A percentile compares a stretch with the other conserved stretches of the same genome.
These are phyloP conservation scores for Hanseniaspora lindneri DNA, from an alignment of 805 yeast species.

Conservation along the genomic window DNA sequence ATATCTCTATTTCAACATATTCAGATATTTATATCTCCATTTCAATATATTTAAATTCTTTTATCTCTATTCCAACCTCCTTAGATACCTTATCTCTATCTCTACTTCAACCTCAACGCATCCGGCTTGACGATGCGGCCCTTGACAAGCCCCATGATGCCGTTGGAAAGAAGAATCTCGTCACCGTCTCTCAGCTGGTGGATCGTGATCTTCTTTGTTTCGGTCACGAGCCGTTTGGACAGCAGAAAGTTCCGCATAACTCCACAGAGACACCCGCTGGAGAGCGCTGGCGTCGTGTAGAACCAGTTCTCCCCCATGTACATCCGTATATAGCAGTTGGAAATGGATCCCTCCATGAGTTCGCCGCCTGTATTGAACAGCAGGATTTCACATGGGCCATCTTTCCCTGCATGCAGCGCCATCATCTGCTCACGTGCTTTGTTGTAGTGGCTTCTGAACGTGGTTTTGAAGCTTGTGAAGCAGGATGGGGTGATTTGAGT, in stretches of 20 bases:
- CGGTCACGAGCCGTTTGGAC: constrained; percentile 40
- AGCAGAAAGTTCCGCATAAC: constrained; percentile 59
- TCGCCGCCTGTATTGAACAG: constrained; percentile 48
- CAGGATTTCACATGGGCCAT: constrained; percentile 52
- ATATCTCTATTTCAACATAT: no score
- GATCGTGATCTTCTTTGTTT: constrained; percentile 36
- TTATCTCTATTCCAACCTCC: no score
- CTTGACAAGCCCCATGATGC: constrained; percentile 64
- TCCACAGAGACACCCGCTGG: constrained; percentile 77
- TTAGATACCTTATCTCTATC: background rate
- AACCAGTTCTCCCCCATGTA: constrained; percentile 37
- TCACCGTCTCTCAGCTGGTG: constrained; percentile 51
- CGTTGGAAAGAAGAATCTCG: constrained; percentile 64
- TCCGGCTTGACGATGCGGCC: constrained; percentile 35
- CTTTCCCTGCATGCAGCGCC: constrained; percentile 24
- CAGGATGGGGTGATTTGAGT: constrained; percentile 47
- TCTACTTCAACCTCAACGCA: constrained; percentile 16
- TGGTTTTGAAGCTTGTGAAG: constrained; percentile 81
- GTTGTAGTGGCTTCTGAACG: constrained; percentile 52
- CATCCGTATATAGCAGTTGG: constrained; percentile 33
- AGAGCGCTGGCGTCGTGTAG: constrained; percentile 76
- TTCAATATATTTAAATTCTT: no score
- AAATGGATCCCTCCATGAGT: constrained; percentile 70
- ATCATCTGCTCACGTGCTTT: constrained; percentile 45
- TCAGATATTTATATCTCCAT: no score